phyloP scores from a whole-genome alignment of 2,329 filamentous ascomycete species.

The Penicillium digitatum region DNA sequence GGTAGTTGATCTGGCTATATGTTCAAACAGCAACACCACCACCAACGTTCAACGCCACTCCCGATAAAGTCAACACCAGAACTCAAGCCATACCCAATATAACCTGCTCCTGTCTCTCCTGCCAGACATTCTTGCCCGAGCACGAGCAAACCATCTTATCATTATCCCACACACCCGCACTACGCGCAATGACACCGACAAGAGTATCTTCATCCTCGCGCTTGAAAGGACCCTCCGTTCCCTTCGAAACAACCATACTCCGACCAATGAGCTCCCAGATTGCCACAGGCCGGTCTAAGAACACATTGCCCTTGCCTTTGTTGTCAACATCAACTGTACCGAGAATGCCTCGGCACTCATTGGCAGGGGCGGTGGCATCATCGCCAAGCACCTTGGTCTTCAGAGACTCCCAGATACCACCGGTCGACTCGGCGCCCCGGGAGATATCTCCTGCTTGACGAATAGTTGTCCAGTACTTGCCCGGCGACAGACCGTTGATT shows the following conservation, averaged over 20 bases:
- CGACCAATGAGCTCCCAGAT: constrained; percentile 96
- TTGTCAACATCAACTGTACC: constrained; percentile 71
- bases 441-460: constrained; percentile 84
- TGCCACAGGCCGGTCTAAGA: constrained; percentile 76
- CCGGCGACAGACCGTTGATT: constrained; percentile 73
- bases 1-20: neutral
- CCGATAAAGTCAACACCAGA: neutral
- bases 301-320: constrained; percentile 71
- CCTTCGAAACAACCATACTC: constrained; percentile 79
- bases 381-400: constrained; percentile 41
- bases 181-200: constrained; percentile 89
- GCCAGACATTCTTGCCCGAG: constrained; percentile 96
- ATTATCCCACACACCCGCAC: constrained; percentile 98
- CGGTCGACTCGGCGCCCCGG: constrained; percentile 74
- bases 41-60: neutral
- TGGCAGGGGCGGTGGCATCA: constrained; percentile 19
- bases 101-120: constrained; percentile 88
- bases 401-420: constrained; percentile 69
- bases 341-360: constrained; percentile 59
- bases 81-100: constrained; percentile 80
- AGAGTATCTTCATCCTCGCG: constrained; percentile 79
- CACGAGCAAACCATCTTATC: constrained; percentile 98
- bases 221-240: constrained; percentile 56
- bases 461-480: constrained; percentile 78
- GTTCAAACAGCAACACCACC: neutral